Evolutionary conservation across 1,139 yeast species (phyloP).

Genomic region (Citeromyces hawaiiensis): DNA sequence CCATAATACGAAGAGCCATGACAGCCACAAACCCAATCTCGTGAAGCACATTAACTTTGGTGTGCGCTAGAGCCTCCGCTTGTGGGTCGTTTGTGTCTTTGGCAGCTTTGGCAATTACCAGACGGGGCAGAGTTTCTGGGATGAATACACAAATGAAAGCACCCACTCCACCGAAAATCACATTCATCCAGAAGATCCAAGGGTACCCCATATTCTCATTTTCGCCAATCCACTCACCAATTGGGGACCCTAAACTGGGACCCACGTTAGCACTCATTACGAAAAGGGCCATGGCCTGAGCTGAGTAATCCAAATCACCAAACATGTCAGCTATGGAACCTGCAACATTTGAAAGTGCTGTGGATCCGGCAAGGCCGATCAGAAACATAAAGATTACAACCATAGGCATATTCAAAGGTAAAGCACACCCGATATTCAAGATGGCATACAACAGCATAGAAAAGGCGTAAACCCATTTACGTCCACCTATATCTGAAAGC

Average conservation of each 20-base stretch:
- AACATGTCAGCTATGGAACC: slow-evolving; percentile 19
- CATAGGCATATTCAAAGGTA: slow-evolving; percentile 21
- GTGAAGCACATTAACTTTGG: slow-evolving; percentile 10
- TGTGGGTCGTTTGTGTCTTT: slow-evolving; percentile 10
- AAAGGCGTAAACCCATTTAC: slow-evolving; percentile 55
- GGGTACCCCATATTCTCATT: slow-evolving; percentile 13
- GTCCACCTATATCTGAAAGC: slow-evolving; percentile 52
- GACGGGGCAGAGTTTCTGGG: slow-evolving; percentile 19
- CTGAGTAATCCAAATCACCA: slow-evolving; percentile 17
- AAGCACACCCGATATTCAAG: slow-evolving; percentile 58
- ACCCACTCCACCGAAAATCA: slow-evolving; percentile 14
- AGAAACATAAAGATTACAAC: slow-evolving; percentile 18
- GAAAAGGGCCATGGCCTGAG: slow-evolving; percentile 18
- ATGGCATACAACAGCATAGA: slow-evolving; percentile 36
- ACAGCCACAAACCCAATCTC: slow-evolving; percentile 14
- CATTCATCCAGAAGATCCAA: slow-evolving; percentile 17
- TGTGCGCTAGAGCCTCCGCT: slow-evolving; percentile 1
- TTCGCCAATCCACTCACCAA: slow-evolving; percentile 18
- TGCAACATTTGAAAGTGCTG: slow-evolving; percentile 19
- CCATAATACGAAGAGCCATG: slow-evolving; percentile 17
- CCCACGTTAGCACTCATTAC: slow-evolving; percentile 18
- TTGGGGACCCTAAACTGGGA: slow-evolving; percentile 19
- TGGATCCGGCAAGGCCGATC: slow-evolving; percentile 20
- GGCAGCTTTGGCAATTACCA: slow-evolving; percentile 12
- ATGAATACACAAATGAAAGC: slow-evolving; percentile 10